These are phyloP conservation scores for Stevia rebaudiana DNA, from an alignment of 140 eudicot species.

Conservation along the genomic window DNA sequence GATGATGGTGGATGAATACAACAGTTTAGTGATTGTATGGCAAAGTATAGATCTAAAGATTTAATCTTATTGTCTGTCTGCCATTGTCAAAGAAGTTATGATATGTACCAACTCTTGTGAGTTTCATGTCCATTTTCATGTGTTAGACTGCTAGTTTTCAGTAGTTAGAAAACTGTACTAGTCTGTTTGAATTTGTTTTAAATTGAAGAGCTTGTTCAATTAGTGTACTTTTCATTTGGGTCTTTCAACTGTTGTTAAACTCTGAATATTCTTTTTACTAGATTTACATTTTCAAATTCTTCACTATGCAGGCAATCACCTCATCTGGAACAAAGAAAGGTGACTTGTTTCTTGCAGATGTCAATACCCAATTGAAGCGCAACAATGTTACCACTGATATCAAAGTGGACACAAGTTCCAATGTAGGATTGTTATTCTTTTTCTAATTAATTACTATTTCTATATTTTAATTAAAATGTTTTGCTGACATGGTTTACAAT, in stretches of 20 bases:
- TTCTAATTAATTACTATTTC: not conserved
- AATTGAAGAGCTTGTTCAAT: not conserved
- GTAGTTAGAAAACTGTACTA: not conserved
- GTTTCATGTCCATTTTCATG: not conserved
- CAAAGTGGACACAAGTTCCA: slow-evolving; percentile 87
- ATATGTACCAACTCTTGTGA: too few species aligned
- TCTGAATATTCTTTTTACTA: not conserved
- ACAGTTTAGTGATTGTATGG: not conserved
- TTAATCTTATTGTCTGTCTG: not conserved
- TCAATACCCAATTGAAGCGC: slow-evolving; percentile 65
- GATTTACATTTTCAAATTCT: not conserved
- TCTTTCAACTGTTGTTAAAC: not conserved
- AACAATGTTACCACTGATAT: slow-evolving; percentile 66
- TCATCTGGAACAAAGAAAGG: slow-evolving; percentile 84
- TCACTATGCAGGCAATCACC: slow-evolving; percentile 55
- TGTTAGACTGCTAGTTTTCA: not conserved
- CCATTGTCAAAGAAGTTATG: not conserved
- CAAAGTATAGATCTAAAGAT: not conserved
- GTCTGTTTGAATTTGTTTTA: not conserved
- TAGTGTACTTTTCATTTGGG: not conserved
- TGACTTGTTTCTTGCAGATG: slow-evolving; percentile 74
- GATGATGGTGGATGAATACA: slow-evolving; percentile 5
- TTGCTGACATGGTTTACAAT: not conserved
- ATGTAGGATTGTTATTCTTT: slow-evolving; percentile 31
- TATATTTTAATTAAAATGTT: not conserved